phyloP scores from a whole-genome alignment of 2,329 filamentous ascomycete species.

The Septoria linicola region DNA sequence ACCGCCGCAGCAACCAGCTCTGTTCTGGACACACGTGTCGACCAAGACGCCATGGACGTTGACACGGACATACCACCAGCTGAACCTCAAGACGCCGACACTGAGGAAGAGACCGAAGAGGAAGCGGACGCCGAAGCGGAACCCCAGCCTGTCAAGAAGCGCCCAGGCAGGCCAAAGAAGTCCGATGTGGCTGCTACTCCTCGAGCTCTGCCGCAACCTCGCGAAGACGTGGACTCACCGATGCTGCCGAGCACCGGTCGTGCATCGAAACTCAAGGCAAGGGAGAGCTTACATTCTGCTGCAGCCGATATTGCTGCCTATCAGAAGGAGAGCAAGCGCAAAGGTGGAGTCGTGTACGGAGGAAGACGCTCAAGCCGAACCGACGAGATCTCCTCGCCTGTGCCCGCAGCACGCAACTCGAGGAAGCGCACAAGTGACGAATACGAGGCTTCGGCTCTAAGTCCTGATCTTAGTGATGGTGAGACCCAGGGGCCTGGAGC shows the following conservation, averaged over 20 bases:
- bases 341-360: slow-evolving; percentile 63
- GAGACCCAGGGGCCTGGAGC: slow-evolving; percentile 45
- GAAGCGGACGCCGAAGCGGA: slow-evolving; percentile 19
- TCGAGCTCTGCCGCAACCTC: slow-evolving; percentile 48
- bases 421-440: slow-evolving; percentile 43
- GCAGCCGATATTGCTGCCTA: slow-evolving; percentile 85
- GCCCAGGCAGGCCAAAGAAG: slow-evolving; percentile 32
- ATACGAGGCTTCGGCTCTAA: slow-evolving; percentile 43
- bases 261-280: slow-evolving; percentile 82
- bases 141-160: slow-evolving; percentile 31
- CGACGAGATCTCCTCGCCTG: slow-evolving; percentile 38
- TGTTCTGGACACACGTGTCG: slow-evolving; percentile 16
- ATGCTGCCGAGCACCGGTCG: slow-evolving; percentile 69
- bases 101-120: slow-evolving; percentile 8
- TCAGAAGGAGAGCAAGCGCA: slow-evolving; percentile 88
- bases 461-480: slow-evolving; percentile 47
- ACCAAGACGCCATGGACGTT: slow-evolving; percentile 28
- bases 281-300: slow-evolving; percentile 71
- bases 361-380: slow-evolving; percentile 49
- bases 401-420: slow-evolving; percentile 21
- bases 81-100: slow-evolving; percentile 12
- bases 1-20: slow-evolving; percentile 27
- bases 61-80: slow-evolving; percentile 11
- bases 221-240: slow-evolving; percentile 77
- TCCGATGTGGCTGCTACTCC: slow-evolving; percentile 31